These are phyloP conservation scores for Pisolithus marmoratus DNA, from an alignment of 768 basidiomycete species.

Conservation along the genomic window DNA sequence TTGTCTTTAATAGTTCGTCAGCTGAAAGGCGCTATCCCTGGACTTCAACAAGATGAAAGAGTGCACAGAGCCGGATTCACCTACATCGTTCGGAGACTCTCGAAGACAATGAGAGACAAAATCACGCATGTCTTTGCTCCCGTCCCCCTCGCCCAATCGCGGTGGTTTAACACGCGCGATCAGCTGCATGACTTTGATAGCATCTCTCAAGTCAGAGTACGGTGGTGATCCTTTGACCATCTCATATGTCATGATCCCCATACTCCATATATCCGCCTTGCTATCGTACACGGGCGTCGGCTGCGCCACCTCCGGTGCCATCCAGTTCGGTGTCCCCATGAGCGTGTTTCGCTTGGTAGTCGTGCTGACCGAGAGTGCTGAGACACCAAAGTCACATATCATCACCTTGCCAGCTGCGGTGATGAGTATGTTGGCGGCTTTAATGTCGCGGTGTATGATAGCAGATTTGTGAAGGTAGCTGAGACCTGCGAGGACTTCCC, in stretches of 20 bases:
- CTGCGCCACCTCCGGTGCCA: conserved; percentile 98
- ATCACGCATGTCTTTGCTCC: conserved; percentile 80
- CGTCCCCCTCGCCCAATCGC: conserved; percentile 68
- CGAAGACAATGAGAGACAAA: conserved; percentile 81
- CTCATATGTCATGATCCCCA: conserved; percentile 94
- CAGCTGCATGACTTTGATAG: conserved; percentile 80
- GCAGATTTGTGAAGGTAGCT: conserved; percentile 88
- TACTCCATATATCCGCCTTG: conserved; percentile 97
- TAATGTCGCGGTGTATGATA: conserved; percentile 96
- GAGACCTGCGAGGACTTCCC: conserved; percentile 85
- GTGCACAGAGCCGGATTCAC: conserved; percentile 14
- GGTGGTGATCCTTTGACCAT: conserved; percentile 97
- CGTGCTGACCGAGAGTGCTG: conserved; percentile 78
- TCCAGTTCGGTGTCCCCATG: conserved; percentile 98
- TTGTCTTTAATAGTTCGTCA: conserved; percentile 81
- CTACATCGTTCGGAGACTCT: conserved; percentile 74
- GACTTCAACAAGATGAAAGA: conserved; percentile 5
- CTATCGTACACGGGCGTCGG: conserved; percentile 87
- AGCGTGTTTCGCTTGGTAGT: conserved; percentile 93
- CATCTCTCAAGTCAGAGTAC: conserved; percentile 78
- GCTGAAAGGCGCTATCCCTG: conserved; percentile 69
- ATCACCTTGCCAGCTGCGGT: conserved; percentile 86
- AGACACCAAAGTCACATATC: conserved; percentile 98
- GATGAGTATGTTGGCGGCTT: conserved; percentile 94
- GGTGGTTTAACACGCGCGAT: conserved; percentile 86